These are phyloP conservation scores for Penicillium canescens DNA, from an alignment of 495 filamentous ascomycete species.

Conservation along the genomic window DNA sequence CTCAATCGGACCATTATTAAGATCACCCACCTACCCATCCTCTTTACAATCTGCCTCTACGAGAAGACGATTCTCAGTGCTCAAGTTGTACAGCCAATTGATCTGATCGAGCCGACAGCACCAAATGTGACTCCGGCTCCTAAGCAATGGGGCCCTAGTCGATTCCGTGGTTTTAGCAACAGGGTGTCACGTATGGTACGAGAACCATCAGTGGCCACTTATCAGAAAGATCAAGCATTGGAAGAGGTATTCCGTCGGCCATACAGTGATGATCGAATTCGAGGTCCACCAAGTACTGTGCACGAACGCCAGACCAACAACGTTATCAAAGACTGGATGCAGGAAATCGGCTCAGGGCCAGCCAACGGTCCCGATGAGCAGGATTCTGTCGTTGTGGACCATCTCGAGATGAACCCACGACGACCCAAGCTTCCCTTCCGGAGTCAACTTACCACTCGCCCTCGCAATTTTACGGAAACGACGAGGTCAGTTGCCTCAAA, in stretches of 20 bases:
- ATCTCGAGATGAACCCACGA: conserved; percentile 49
- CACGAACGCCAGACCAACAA: conserved; percentile 68
- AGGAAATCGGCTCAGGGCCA: conserved; percentile 64
- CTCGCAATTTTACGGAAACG: conserved; percentile 53
- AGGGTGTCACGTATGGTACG: conserved; percentile 60
- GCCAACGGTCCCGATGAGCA: conserved; percentile 65
- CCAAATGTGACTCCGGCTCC: conserved; percentile 31
- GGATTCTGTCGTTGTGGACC: conserved; percentile 56
- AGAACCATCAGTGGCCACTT: conserved; percentile 80
- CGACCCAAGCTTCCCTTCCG: conserved; percentile 33
- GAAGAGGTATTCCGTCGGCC: conserved; percentile 84
- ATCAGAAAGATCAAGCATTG: conserved; percentile 85
- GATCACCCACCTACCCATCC: conserved; percentile 80
- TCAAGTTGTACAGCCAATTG: conserved; percentile 71
- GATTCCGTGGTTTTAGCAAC: conserved; percentile 69
- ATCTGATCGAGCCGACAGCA: conserved; percentile 58
- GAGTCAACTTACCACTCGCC: conserved; percentile 25
- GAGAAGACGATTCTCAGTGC: conserved; percentile 73
- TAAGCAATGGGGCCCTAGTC: conserved; percentile 40
- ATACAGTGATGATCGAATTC: conserved; percentile 45
- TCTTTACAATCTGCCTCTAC: conserved; percentile 83
- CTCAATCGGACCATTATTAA: conserved; percentile 88
- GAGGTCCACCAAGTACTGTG: conserved; percentile 49
- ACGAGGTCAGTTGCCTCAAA: conserved; percentile 57
- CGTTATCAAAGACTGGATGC: conserved; percentile 86